Base-by-base conservation (phyloP, 768 basidiomycete genomes). In the Lactarius trivialis region DNA sequence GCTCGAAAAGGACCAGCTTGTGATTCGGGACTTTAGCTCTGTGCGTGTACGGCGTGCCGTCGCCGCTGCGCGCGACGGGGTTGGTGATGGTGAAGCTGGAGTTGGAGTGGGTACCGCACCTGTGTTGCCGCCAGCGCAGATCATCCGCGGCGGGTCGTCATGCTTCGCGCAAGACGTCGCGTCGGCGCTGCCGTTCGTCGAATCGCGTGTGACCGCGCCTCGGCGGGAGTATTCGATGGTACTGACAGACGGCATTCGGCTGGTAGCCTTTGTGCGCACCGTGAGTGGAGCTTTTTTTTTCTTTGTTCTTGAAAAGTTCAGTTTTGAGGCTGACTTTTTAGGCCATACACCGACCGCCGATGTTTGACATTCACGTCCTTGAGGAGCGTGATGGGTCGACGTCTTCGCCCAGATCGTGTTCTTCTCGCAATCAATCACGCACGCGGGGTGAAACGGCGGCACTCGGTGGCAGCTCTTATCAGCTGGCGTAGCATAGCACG, bases 11-110 rank as follows among this genome's bases (percentile, higher is more conserved):
- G 48, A 36, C 32, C 24, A 39, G 9, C 58, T 64, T 15, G 54
- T 64, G 1, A 15, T 64, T 0, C 56, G 56, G 30, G 62, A 63
- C 19, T 63, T 63, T 33, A 63, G 62, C 62, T 24, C 48, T 2
- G 53, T 32, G 17, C 62, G 62, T 32, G 60, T 64, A 19, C 43
- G 43, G 4, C 49, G 59, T 8, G 58, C 61, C 4, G 19, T n/a
- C 0, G 17, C 28, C 5, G n/a, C 19, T 3, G 53, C 33, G 2
- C 26, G 19, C 11, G 33, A 33, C 6, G 52, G 30, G 11, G 33
- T n/a, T 5, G 33, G 14, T n/a, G 52, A 33, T 2, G 2, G 28
- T 30, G 26, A 12, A 0, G 3, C 7, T 4, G 45, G n/a, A 9
- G 24, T 1, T 8, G 24, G 7, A 26, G 48, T 26, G 28, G 28